Evolutionary conservation across 768 basidiomycete genomes (phyloP).

Genomic region (Stropharia rugosoannulata): DNA sequence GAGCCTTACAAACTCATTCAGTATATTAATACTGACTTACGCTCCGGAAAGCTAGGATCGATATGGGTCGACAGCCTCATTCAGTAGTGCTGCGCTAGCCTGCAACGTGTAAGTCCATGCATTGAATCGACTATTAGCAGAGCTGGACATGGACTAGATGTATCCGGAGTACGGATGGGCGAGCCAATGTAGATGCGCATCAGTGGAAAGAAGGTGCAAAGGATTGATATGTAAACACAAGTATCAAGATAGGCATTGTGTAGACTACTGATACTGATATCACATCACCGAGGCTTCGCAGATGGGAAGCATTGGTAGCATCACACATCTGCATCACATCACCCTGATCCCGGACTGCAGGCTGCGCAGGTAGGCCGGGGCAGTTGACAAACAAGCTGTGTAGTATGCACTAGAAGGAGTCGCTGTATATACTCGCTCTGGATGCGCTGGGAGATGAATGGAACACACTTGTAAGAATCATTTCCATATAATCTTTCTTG

Average conservation of each 20-base stretch:
- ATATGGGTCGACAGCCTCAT: background rate
- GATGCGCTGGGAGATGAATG: background rate
- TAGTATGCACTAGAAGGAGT: background rate
- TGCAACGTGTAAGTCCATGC: background rate
- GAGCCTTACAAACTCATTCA: background rate
- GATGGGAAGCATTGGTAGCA: background rate
- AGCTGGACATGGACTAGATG: background rate
- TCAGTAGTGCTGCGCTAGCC: background rate
- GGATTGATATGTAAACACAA: background rate
- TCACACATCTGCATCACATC: background rate
- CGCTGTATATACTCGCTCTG: background rate
- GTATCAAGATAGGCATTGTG: background rate
- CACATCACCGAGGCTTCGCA: conserved; percentile 1
- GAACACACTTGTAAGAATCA: background rate
- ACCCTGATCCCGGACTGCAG: background rate
- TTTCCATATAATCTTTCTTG: background rate
- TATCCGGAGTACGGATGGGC: background rate
- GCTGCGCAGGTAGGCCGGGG: background rate
- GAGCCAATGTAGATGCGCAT: background rate
- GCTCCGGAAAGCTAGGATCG: background rate
- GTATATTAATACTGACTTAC: no score
- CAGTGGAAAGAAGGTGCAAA: background rate
- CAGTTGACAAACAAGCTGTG: background rate
- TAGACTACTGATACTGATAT: background rate
- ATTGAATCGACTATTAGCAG: background rate